Conservation (phyloP, 805 yeast species). For the Hanseniaspora singularis region DNA sequence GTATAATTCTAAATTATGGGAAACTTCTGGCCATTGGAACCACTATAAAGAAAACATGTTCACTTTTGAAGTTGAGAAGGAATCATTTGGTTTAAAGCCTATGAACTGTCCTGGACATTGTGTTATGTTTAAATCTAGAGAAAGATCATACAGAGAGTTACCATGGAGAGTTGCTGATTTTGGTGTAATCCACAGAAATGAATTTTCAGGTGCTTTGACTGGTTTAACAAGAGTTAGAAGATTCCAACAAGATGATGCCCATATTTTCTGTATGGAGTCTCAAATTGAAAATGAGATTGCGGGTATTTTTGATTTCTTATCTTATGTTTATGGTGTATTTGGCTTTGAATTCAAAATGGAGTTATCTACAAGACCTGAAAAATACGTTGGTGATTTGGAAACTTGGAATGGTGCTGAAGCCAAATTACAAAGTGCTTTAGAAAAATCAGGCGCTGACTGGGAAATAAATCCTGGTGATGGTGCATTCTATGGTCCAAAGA, state of each 20-base stretch:
- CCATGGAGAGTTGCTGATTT: constrained; percentile 99
- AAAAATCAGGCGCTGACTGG: constrained; percentile 82
- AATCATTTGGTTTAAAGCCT: constrained; percentile 86
- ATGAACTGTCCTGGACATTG: constrained; percentile 93
- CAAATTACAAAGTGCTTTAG: constrained; percentile 70
- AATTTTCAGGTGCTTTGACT: constrained; percentile 86
- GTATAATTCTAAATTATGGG: constrained; percentile 97
- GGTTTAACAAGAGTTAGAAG: constrained; percentile 95
- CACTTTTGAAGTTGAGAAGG: constrained; percentile 92
- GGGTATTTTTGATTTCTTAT: constrained; percentile 73
- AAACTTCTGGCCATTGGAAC: constrained; percentile 97
- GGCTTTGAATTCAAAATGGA: constrained; percentile 96
- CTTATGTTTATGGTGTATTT: constrained; percentile 75
- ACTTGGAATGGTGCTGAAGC: constrained; percentile 90
- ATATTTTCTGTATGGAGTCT: constrained; percentile 85
- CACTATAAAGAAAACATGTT: constrained; percentile 97
- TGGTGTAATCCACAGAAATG: constrained; percentile 95
- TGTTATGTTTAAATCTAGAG: constrained; percentile 79
- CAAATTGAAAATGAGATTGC: constrained; percentile 82
- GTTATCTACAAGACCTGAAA: constrained; percentile 93
- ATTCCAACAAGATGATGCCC: constrained; percentile 99
- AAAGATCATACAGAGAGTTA: constrained; percentile 89
- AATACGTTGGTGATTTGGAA: constrained; percentile 84
- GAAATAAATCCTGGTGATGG: constrained; percentile 95
- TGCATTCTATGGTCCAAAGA: constrained; percentile 91